These are phyloP conservation scores for Arxiozyma slooffiae DNA, from an alignment of 1,139 yeast genomes.

Conservation along the genomic window DNA sequence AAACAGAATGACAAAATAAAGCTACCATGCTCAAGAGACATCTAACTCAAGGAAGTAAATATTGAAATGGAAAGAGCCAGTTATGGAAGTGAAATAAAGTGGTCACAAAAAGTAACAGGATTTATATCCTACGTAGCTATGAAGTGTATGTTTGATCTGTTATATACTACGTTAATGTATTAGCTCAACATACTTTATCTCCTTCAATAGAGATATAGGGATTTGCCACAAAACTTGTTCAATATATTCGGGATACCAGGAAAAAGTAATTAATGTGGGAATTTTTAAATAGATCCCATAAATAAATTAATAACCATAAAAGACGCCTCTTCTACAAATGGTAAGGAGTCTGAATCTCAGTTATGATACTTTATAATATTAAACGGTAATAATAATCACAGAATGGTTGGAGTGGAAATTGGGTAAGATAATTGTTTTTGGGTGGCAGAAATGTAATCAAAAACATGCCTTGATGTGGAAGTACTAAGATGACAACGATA, in stretches of 20 bases:
- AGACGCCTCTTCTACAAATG: conserved; percentile 5
- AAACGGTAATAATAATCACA: neutral
- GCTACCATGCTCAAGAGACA: neutral
- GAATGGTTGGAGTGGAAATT: no score
- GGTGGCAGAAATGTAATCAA: no score
- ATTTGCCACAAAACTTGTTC: no score
- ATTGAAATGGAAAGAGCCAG: neutral
- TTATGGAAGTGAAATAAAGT: neutral
- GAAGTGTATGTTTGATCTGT: conserved; percentile 6
- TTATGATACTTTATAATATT: conserved; percentile 12
- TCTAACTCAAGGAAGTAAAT: neutral
- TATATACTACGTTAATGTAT: conserved; percentile 6
- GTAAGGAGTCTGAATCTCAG: conserved; percentile 3
- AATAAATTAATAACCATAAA: neutral
- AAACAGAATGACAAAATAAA: neutral
- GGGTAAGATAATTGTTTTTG: no score
- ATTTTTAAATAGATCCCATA: neutral
- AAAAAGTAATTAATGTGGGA: conserved; percentile 1
- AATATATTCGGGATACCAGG: conserved; percentile 5
- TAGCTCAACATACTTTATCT: no score
- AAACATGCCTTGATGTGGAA: no score
- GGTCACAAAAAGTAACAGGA: neutral
- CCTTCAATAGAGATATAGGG: no score
- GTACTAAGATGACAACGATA: no score
- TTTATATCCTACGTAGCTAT: conserved; percentile 7